Evolutionary conservation across 495 filamentous ascomycete genomes (phyloP).

Genomic region (Xylaria sp.): DNA sequence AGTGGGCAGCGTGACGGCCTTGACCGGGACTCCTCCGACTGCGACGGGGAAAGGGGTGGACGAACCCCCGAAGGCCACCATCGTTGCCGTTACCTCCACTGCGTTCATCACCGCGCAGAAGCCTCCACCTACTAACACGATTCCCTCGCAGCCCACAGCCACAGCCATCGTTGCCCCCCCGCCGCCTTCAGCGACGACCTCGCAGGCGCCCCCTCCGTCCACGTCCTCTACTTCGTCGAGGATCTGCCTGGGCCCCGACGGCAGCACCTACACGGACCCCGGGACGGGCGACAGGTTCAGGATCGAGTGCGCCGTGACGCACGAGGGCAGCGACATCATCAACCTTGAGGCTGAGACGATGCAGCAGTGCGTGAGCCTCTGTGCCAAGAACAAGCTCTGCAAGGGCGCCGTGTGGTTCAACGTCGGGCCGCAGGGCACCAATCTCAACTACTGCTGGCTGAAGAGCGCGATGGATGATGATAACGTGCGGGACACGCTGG

Average conservation of each 20-base stretch:
- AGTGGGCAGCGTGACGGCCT: slow-evolving; percentile 2
- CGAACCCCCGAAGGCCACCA: neutral
- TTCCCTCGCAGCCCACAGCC: slow-evolving; percentile 15
- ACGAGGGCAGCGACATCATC: slow-evolving; percentile 32
- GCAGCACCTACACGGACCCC: slow-evolving; percentile 36
- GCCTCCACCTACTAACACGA: slow-evolving; percentile 17
- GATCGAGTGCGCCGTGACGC: slow-evolving; percentile 32
- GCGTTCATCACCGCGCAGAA: neutral
- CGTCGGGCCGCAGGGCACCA: slow-evolving; percentile 37
- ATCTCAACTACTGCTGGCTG: slow-evolving; percentile 41
- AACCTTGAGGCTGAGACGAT: slow-evolving; percentile 33
- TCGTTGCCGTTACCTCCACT: slow-evolving; percentile 6
- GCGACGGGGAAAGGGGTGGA: neutral
- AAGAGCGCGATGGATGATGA: slow-evolving; percentile 27
- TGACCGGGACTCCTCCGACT: neutral
- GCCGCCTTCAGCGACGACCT: neutral
- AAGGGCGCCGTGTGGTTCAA: slow-evolving; percentile 36
- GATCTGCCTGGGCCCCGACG: slow-evolving; percentile 28
- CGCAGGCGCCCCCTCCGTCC: neutral
- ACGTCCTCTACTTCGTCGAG: slow-evolving; percentile 14
- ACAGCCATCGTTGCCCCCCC: neutral
- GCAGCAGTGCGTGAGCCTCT: slow-evolving; percentile 32
- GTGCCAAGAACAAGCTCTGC: slow-evolving; percentile 27
- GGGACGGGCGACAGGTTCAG: slow-evolving; percentile 24
- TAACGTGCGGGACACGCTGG: slow-evolving; percentile 23